A percentile compares a stretch with the other conserved stretches of the same genome.
These are phyloP conservation scores for Dactylellina sp. DNA, from an alignment of 2,329 filamentous ascomycete species.

Conservation along the genomic window DNA sequence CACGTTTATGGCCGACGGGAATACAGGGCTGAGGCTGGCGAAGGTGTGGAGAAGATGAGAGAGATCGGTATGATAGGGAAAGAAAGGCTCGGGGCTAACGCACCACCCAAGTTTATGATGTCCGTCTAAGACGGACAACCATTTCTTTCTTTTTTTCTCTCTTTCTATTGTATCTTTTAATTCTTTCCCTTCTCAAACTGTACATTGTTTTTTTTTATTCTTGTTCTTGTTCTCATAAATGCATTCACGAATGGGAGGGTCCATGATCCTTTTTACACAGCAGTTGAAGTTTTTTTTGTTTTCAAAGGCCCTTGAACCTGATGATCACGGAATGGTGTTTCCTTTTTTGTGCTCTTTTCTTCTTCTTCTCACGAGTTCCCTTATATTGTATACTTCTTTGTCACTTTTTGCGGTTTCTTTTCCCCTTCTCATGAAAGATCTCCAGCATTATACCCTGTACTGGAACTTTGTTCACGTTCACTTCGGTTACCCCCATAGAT, in stretches of 20 bases:
- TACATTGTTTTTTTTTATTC: constrained; percentile 59
- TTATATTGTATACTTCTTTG: constrained; percentile 35
- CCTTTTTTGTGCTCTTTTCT: constrained; percentile 42
- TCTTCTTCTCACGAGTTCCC: constrained; percentile 49
- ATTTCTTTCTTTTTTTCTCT: constrained; percentile 6
- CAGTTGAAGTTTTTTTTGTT: constrained; percentile 34
- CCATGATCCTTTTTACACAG: constrained; percentile 50
- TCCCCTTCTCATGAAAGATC: constrained; percentile 57
- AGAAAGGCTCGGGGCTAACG: constrained; percentile 57
- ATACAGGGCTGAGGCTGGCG: constrained; percentile 79
- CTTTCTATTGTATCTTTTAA: constrained; percentile 37
- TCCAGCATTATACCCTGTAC: constrained; percentile 48
- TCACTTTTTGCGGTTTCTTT: constrained; percentile 12
- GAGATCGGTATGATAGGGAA: constrained; percentile 89
- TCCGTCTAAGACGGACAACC: constrained; percentile 56
- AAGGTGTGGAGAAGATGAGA: constrained; percentile 92
- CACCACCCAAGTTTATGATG: constrained; percentile 59
- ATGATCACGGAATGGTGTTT: constrained; percentile 56
- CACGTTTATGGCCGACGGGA: constrained; percentile 88
- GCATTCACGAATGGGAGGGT: constrained; percentile 53
- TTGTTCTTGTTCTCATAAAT: constrained; percentile 37
- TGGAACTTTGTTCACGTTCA: constrained; percentile 57
- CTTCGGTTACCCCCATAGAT: constrained; percentile 59
- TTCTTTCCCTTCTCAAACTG: constrained; percentile 25
- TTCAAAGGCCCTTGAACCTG: constrained; percentile 41